phyloP scores from a whole-genome alignment of 805 yeast species.

The Cyberlindnera mycetangii region DNA sequence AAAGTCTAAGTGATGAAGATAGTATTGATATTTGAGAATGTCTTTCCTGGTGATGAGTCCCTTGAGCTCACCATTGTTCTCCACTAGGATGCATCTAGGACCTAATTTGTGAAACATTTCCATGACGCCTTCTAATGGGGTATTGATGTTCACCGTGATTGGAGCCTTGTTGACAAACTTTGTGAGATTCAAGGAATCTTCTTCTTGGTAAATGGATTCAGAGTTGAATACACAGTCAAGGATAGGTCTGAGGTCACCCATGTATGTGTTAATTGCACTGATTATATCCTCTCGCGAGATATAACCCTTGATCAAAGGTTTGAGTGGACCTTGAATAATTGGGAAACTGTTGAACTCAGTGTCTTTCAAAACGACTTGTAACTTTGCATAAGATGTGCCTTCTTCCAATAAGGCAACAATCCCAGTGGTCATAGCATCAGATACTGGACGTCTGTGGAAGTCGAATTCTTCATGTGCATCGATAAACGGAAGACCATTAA shows the following conservation, averaged over 20 bases:
- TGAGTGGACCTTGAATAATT: conserved; percentile 38
- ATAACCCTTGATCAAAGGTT: conserved; percentile 43
- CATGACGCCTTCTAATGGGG: conserved; percentile 58
- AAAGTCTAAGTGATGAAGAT: conserved; percentile 15
- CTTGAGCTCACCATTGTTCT: conserved; percentile 53
- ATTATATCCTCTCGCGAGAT: conserved; percentile 42
- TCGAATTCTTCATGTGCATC: conserved; percentile 67
- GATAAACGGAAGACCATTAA: conserved; percentile 84
- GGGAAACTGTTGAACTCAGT: conserved; percentile 51
- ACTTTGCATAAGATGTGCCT: conserved; percentile 32
- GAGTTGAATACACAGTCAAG: conserved; percentile 9
- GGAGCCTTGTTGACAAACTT: conserved; percentile 53
- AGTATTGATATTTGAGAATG: conserved; percentile 58
- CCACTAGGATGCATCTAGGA: conserved; percentile 69
- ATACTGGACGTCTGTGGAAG: conserved; percentile 45
- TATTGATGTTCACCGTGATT: conserved; percentile 48
- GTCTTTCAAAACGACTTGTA: conserved; percentile 34
- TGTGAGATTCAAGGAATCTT: conserved; percentile 26
- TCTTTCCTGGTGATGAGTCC: conserved; percentile 90
- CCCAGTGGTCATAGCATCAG: conserved; percentile 60
- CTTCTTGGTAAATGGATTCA: conserved; percentile 7
- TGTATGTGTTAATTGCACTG: conserved; percentile 27
- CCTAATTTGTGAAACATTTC: conserved; percentile 77
- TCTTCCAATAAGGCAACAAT: conserved; percentile 38
- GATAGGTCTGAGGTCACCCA: conserved; percentile 30